These are phyloP conservation scores for Thielaviopsis euricoi DNA, from an alignment of 2,329 filamentous ascomycete genomes.

Conservation along the genomic window DNA sequence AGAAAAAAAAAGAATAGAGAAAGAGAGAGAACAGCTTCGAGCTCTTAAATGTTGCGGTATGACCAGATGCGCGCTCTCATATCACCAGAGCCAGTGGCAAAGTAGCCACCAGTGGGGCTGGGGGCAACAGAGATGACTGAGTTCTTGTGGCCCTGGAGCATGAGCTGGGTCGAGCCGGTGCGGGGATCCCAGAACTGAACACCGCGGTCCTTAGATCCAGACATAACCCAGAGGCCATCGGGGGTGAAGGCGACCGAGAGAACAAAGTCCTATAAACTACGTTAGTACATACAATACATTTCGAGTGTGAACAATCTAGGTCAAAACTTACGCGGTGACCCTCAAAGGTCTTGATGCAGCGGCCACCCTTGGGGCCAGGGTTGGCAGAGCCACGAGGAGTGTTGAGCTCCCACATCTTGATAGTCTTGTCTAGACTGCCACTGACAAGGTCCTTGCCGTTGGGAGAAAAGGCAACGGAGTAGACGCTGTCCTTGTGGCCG, in stretches of 20 bases:
- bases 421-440: slow-evolving; percentile 91
- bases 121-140: slow-evolving; percentile 95
- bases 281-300: slow-evolving; percentile 16
- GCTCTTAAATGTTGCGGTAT: slow-evolving; percentile 32
- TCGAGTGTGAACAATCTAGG: neutral
- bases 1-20: neutral
- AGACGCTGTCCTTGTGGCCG: slow-evolving; percentile 93
- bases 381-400: slow-evolving; percentile 51
- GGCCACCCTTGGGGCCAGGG: slow-evolving; percentile 62
- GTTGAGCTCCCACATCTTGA: slow-evolving; percentile 96
- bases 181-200: slow-evolving; percentile 98
- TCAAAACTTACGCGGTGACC: slow-evolving; percentile 60
- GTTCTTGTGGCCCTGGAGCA: slow-evolving; percentile 98
- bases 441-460: slow-evolving; percentile 86
- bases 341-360: slow-evolving; percentile 93
- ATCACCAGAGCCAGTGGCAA: slow-evolving; percentile 92
- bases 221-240: slow-evolving; percentile 89
- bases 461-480: slow-evolving; percentile 89
- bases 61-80: slow-evolving; percentile 98
- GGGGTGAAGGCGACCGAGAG: slow-evolving; percentile 89
- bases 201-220: slow-evolving; percentile 88
- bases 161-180: slow-evolving; percentile 86
- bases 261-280: slow-evolving; percentile 62
- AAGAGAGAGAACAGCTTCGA: neutral
- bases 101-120: slow-evolving; percentile 72